phyloP scores from a whole-genome alignment of 2,329 filamentous ascomycete species.

The Leptographium radiaticola region DNA sequence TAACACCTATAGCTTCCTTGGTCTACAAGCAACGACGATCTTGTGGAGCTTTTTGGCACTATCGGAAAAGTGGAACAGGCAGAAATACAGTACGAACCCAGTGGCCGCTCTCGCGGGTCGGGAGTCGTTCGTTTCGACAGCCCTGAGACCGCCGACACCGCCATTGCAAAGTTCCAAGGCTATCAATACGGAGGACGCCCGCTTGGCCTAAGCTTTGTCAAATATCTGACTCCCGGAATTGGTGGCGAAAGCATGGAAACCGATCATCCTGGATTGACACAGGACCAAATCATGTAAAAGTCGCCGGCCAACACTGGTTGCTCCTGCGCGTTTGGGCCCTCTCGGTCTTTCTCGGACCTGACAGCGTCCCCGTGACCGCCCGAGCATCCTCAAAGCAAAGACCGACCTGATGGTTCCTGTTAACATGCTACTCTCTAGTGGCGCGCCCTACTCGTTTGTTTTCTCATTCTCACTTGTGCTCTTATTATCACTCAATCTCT shows the following conservation, averaged over 20 bases:
- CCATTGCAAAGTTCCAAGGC: slow-evolving; percentile 92
- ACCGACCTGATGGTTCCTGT: too few relatives aligned
- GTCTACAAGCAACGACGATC: slow-evolving; percentile 97
- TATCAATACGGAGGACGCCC: slow-evolving; percentile 96
- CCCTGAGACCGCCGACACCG: slow-evolving; percentile 74
- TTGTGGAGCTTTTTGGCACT: slow-evolving; percentile 91
- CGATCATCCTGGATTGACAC: slow-evolving; percentile 67
- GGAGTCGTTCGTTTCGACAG: slow-evolving; percentile 92
- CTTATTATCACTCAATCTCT: neutral
- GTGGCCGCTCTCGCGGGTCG: slow-evolving; percentile 84
- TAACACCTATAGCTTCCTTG: slow-evolving; percentile 61
- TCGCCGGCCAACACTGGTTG: neutral
- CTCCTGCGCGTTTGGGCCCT: neutral
- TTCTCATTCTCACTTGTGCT: neutral
- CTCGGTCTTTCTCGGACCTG: too few relatives aligned
- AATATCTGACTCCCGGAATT: slow-evolving; percentile 60
- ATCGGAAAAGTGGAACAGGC: slow-evolving; percentile 97
- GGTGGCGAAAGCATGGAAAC: slow-evolving; percentile 71
- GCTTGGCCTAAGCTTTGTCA: slow-evolving; percentile 84
- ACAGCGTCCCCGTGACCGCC: too few relatives aligned
- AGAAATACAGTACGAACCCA: slow-evolving; percentile 98
- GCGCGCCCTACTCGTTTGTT: slow-evolving; percentile 2
- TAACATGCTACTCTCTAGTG: too few relatives aligned
- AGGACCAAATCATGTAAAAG: slow-evolving; percentile 89
- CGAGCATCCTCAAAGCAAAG: too few relatives aligned